Percentiles rank a stretch among this genome's conserved stretches.
Conservation (phyloP, 257 asterid species). For the Solanum appendiculatum region DNA sequence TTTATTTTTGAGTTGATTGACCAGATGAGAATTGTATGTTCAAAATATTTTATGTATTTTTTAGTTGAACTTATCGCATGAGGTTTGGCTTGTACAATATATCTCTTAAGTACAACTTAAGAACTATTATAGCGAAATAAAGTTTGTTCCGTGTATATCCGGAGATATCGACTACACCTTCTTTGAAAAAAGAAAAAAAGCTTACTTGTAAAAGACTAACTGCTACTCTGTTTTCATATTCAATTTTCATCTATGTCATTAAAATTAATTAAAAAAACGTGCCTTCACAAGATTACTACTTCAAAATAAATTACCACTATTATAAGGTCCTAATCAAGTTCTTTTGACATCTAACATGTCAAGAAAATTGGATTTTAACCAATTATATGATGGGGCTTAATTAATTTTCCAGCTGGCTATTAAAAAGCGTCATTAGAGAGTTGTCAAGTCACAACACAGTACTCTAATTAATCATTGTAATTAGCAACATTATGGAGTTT, state of each 20-base stretch:
- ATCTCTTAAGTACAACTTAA: neutral
- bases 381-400: neutral
- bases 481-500: neutral
- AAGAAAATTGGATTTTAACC: neutral
- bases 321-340: neutral
- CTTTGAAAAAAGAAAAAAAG: neutral
- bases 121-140: neutral
- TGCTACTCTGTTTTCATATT: neutral
- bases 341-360: neutral
- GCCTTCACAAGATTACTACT: neutral
- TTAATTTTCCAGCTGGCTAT: neutral
- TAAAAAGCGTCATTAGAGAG: neutral
- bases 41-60: neutral
- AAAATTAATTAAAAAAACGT: neutral
- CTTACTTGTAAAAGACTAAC: neutral
- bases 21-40: neutral
- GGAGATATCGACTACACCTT: no score
- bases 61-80: neutral
- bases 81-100: neutral
- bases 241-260: neutral
- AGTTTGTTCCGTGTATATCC: no score
- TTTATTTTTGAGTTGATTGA: neutral
- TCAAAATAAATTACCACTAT: neutral
- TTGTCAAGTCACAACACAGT: neutral
- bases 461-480: neutral